Base-by-base conservation (phyloP, 805 yeast genomes). In the Kurtzmaniella fragi region DNA sequence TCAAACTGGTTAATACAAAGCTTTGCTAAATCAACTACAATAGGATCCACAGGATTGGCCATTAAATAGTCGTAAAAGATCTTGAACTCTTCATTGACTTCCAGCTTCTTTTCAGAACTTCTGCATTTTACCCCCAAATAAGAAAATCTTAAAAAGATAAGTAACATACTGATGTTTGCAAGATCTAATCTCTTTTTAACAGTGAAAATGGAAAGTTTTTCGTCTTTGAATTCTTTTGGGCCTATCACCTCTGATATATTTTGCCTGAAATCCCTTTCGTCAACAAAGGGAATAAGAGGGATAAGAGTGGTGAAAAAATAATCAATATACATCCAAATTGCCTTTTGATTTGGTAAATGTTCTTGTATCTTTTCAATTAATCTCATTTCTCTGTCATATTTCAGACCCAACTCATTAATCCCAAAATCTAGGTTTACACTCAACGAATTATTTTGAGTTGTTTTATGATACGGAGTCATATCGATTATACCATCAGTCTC, bases 271-370 rank as follows among this genome's bases (percentile, higher is more conserved):
- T 64, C 68, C 44, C 53, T 62, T 50, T 81, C 84, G 54, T 80
- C 86, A 26, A 81, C 59, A 46, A 71, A 79, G 3, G 89, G 88
- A 42, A 80, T 61, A 39, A 77, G 77, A 4, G 82, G 70, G 50
- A 82, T 82, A 5, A 82, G 51, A 26, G 70, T 68, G 12, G 70
- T 72, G 52, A 82, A 81, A 46, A 73, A 82, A 44, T 81, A 56
- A 38, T 78, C 78, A 25, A 80, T 56, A 32, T 78, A 60, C 34
- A 70, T 47, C 73, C 81, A 74, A 9, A 80, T 64, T 1, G 75
- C 67, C 40, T 64, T 66, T 46, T 74, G 70, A 20, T 60, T 68
- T 1, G 87, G 87, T 35, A 81, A 44, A 2, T 61, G 50, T 15
- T 59, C 55, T 42, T 61, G 12, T 58, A 57, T 45, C 58, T 64